These are phyloP conservation scores for Chytriomyces sp. DNA, from an alignment of 192 early-diverging fungal genomes.

Conservation along the genomic window DNA sequence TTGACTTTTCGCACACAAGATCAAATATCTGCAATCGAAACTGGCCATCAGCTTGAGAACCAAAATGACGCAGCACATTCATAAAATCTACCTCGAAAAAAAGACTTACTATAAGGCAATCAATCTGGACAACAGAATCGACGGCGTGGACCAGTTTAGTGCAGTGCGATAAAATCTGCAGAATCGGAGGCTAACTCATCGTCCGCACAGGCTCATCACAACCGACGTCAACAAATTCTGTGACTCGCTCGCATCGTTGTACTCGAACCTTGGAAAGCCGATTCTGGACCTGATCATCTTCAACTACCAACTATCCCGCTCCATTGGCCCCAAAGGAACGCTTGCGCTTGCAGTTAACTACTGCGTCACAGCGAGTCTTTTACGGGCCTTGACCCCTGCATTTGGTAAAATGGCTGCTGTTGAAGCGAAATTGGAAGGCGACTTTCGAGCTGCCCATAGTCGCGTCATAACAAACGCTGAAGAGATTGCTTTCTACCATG, in stretches of 20 bases:
- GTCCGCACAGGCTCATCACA: constrained; percentile 39
- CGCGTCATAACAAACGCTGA: constrained; percentile 56
- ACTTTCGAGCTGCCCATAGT: constrained; percentile 51
- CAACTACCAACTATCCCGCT: constrained; percentile 68
- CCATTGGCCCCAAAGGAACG: constrained; percentile 48
- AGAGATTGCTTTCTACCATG: constrained; percentile 59
- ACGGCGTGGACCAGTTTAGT: constrained; percentile 48
- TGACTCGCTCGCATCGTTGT: constrained; percentile 70
- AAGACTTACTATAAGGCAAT: constrained; percentile 54
- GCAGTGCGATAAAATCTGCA: background rate
- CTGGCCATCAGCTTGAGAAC: constrained; percentile 53
- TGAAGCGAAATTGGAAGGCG: constrained; percentile 57
- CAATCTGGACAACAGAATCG: constrained; percentile 54
- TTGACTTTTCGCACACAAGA: constrained; percentile 35
- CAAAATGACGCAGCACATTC: constrained; percentile 44
- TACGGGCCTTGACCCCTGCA: constrained; percentile 50
- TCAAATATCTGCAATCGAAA: constrained; percentile 58
- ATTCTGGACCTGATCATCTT: constrained; percentile 76
- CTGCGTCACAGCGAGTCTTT: constrained; percentile 41
- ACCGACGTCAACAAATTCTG: constrained; percentile 75
- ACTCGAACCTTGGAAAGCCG: constrained; percentile 79
- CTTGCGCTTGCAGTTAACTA: constrained; percentile 47
- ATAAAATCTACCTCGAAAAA: constrained; percentile 47
- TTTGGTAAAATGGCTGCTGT: constrained; percentile 56
- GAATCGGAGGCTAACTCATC: background rate